Evolutionary conservation across 2,329 filamentous ascomycete genomes (phyloP), one percentile per base, ranked within the genome.

Genomic region (Lojkania enalia): DNA sequence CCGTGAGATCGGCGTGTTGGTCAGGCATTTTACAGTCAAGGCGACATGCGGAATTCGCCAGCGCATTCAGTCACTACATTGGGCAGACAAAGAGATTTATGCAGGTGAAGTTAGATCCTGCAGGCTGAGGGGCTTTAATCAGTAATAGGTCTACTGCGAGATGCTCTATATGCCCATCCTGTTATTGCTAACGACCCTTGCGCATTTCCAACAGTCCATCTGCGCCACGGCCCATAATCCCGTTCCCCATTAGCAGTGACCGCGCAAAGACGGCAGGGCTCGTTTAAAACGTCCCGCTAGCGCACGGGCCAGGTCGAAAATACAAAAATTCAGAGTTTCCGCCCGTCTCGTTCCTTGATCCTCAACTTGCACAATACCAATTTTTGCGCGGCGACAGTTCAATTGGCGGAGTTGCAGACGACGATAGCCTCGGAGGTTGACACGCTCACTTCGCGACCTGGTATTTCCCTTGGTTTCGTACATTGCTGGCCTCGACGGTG

Each of bases 401-500:
- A 53, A 53, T 54, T 54, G 46, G 47, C 46, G 29, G 36, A 44
- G 32, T 42, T 46, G 12, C 40, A 42, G 39, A 31, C 32, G 42
- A 36, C 15, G 31, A 32, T 32, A 31, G 35, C 33, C 41, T 31
- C 45, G 29, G 48, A 42, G 39, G 30, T 54, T 48, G 44, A 38
- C 47, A 20, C 39, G 30, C 30, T 36, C 38, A 48, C 35, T 57
- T 48, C 56, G 49, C 53, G 51, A 55, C 53, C 53, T 52, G 41
- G 23, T 37, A n/a, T 35, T 45, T 35, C 36, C 2, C 23, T 39
- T 21, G 15, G 29, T 54, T 49, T 42, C 46, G 52, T 45, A 46
- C 35, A 39, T 18, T 39, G 18, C 49, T 48, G 50, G 52, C 55
- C 53, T 55, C 42, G 40, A 56, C 53, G 55, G 64, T 67, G 42